Conservation (phyloP, 176 grass and related monocot genomes). For the Secale cereale region DNA sequence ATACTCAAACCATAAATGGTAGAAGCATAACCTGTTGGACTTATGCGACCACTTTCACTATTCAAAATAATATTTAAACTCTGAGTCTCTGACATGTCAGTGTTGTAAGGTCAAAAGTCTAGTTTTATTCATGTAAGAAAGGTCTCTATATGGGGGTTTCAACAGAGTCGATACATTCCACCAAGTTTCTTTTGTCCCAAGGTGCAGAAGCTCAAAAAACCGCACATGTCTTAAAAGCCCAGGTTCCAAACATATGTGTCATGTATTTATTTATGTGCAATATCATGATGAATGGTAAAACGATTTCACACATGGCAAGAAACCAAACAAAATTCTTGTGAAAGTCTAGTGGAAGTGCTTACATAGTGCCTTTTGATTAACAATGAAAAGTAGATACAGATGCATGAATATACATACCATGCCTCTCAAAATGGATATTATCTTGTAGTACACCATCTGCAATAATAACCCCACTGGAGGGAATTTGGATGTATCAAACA, state of each 20-base stretch:
- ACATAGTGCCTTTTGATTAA: neutral
- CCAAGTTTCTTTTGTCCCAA: neutral
- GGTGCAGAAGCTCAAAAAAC: neutral
- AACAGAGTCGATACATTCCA: neutral
- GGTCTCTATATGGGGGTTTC: neutral
- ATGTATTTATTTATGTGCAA: neutral
- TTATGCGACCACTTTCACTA: neutral
- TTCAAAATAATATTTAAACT: neutral
- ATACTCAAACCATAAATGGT: neutral
- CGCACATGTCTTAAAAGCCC: neutral
- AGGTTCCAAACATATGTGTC: neutral
- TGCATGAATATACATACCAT: slow-evolving; percentile 57
- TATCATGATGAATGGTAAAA: neutral
- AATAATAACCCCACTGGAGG: slow-evolving; percentile 87
- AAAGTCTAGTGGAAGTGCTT: neutral
- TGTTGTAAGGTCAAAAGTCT: slow-evolving; percentile 2
- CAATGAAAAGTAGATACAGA: neutral
- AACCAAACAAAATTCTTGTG: neutral
- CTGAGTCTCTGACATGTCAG: neutral
- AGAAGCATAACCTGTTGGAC: neutral
- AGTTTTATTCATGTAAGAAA: neutral
- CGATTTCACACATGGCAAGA: neutral
- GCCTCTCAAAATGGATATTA: slow-evolving; percentile 75
- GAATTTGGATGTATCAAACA: slow-evolving; percentile 24
- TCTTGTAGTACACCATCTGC: slow-evolving; percentile 87